Evolutionary conservation across 441 rosid genomes (phyloP), one percentile per base, ranked within the genome.

Genomic region (Gossypium davidsonii): DNA sequence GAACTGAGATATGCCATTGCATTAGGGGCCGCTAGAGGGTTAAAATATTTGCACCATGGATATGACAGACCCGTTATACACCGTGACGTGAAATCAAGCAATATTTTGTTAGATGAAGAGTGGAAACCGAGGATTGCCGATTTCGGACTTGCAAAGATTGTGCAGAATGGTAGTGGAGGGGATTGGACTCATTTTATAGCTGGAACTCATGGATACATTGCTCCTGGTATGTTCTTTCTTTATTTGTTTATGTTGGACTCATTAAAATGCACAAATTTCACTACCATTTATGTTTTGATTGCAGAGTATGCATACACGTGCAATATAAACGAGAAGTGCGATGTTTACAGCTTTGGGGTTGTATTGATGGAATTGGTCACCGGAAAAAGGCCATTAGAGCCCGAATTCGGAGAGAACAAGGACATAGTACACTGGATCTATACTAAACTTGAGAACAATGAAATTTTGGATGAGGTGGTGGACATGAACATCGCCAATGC

Each of bases 151-250:
- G 88, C 91, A 25, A 88, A 80, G 70, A 82, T 88, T 37, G 56
- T 86, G 62, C 86, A 80, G 77, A 34, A 81, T 28, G 79, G 67
- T 72, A 77, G 76, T 20, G 73, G 73, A 59, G 87, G 80, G 21
- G 78, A 79, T 15, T 83, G 81, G 65, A 74, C 79, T 66, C 79
- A 71, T 42, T 39, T 74, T 31, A 78, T 88, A 42, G 74, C 81
- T 58, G 91, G 91, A 73, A 86, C 91, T 60, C 76, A 70, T 44
- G 91, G 91, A 34, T 88, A 88, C 79, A 86, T 88, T 31, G 91
- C 91, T 68, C 91, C 90, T 2, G 91, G 42, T 37, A 37, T 37
- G 42, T 37, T 37, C 9, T 37, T 37, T 37, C 42, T 37, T 37
- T 37, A 37, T 37, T 37, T 37, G 42, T 37, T 37, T 37, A 37